These are phyloP conservation scores for Fagus crenata DNA, from an alignment of 306 rosid species.

Conservation along the genomic window DNA sequence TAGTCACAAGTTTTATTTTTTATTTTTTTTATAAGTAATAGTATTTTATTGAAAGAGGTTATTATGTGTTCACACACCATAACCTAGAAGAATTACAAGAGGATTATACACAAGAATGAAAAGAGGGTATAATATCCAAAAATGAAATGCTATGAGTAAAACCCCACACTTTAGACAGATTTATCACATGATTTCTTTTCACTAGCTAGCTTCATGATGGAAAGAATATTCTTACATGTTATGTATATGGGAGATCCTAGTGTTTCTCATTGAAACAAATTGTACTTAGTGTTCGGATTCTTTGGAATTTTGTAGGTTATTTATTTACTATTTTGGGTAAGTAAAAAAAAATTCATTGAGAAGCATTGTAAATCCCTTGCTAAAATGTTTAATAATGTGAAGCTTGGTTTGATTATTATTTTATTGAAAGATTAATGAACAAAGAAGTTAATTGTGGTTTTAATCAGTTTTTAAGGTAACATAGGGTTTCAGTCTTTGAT, in stretches of 20 bases:
- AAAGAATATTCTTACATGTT: neutral
- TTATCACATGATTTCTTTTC: no score
- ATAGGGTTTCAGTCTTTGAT: neutral
- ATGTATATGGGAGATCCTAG: neutral
- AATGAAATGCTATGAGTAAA: no score
- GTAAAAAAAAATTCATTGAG: neutral
- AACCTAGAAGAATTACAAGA: no score
- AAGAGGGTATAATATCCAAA: no score
- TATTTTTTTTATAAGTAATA: neutral
- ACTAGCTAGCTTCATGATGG: neutral
- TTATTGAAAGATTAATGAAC: neutral
- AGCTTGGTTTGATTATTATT: neutral
- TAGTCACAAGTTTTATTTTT: neutral
- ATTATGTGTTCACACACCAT: no score
- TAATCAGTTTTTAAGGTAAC: neutral
- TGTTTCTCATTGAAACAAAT: neutral
- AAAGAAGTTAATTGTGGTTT: neutral
- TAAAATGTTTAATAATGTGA: neutral
- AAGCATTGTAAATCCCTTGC: neutral
- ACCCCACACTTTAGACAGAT: no score
- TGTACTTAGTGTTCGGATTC: neutral
- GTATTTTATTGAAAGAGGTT: no score
- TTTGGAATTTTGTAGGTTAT: neutral
- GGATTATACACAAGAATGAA: no score
- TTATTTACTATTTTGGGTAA: neutral